Percentiles rank a stretch among this genome's conserved stretches.
These are phyloP conservation scores for Trichomonas tenax DNA, from an alignment of 208 protist species.

Conservation along the genomic window DNA sequence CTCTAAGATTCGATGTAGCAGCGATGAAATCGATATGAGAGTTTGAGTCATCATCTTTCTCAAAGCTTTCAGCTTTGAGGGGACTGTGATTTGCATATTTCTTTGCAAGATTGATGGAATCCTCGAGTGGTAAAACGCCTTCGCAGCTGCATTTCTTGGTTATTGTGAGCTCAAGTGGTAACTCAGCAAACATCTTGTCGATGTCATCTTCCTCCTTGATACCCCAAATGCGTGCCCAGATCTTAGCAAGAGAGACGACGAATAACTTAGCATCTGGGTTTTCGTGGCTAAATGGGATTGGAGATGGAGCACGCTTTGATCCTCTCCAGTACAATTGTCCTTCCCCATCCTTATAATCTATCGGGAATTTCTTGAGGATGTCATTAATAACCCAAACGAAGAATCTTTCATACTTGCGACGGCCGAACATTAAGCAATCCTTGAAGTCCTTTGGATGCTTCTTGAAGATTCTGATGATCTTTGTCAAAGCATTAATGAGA, in stretches of 20 bases:
- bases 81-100: not conserved
- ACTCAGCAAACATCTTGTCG: not conserved
- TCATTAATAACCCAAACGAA: slow-evolving; percentile 83
- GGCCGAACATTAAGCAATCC: slow-evolving; percentile 78
- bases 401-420: slow-evolving; percentile 73
- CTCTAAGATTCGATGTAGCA: slow-evolving; percentile 47
- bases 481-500: not conserved
- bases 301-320: not conserved
- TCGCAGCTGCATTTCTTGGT: not conserved
- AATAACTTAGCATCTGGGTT: not conserved
- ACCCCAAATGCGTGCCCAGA: not conserved
- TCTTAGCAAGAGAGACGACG: not conserved
- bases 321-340: slow-evolving; percentile 11
- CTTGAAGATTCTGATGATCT: not conserved
- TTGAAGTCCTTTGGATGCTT: slow-evolving; percentile 59
- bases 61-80: slow-evolving; percentile 35
- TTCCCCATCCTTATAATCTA: slow-evolving; percentile 63
- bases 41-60: slow-evolving; percentile 61
- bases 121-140: not conserved
- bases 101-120: not conserved
- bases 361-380: slow-evolving; percentile 88
- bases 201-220: not conserved
- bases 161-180: not conserved
- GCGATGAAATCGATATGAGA: slow-evolving; percentile 51
- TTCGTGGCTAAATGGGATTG: not conserved